Evolutionary conservation across 805 yeast species (phyloP).

Genomic region (Torulaspora franciscae): DNA sequence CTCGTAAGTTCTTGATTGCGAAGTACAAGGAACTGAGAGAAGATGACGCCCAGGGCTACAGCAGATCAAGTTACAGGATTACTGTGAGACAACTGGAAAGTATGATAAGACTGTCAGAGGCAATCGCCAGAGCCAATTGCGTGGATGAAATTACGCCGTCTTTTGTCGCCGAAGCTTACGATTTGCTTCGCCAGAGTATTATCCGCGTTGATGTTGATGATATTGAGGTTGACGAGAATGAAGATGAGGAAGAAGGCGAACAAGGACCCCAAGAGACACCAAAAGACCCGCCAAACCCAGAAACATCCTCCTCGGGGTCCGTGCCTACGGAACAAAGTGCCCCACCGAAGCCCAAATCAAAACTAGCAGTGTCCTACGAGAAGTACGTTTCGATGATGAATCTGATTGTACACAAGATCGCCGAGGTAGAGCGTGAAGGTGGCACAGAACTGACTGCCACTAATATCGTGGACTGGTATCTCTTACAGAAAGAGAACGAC

Average conservation of each 20-base stretch:
- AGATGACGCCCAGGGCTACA: constrained; percentile 83
- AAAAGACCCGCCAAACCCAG: neutral
- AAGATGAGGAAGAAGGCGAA: constrained; percentile 24
- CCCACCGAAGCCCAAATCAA: constrained; percentile 16
- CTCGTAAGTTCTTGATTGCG: constrained; percentile 69
- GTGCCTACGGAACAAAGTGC: neutral
- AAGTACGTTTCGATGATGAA: constrained; percentile 83
- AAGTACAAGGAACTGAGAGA: constrained; percentile 80
- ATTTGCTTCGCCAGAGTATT: constrained; percentile 80
- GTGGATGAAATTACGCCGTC: constrained; percentile 77
- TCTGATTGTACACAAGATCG: constrained; percentile 59
- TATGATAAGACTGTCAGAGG: constrained; percentile 88
- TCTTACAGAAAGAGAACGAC: constrained; percentile 65
- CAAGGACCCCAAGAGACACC: neutral
- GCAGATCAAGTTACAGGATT: constrained; percentile 79
- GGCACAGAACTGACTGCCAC: constrained; percentile 63
- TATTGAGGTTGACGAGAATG: constrained; percentile 74
- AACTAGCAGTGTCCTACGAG: constrained; percentile 69
- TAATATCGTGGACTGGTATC: constrained; percentile 74
- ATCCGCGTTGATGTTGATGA: constrained; percentile 94
- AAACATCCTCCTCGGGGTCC: neutral
- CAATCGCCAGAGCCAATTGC: constrained; percentile 95
- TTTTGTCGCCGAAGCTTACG: constrained; percentile 91
- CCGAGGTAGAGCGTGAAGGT: constrained; percentile 48
- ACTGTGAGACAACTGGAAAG: constrained; percentile 96